Percentiles rank a stretch among this genome's conserved stretches.
phyloP scores from a whole-genome alignment of 768 basidiomycete species.

The Lactifluus volemus region DNA sequence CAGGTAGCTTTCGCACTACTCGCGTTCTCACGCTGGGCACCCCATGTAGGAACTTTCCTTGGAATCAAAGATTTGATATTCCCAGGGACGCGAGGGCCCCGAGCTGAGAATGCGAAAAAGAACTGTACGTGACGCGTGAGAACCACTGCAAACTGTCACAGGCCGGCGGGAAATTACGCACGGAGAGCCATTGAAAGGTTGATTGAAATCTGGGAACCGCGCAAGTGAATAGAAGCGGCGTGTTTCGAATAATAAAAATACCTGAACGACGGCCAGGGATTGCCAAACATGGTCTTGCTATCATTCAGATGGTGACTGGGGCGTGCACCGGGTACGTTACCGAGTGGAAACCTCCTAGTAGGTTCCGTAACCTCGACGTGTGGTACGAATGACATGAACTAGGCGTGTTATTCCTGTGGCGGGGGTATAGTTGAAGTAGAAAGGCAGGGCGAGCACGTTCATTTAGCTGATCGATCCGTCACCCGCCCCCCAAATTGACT shows the following conservation, averaged over 20 bases:
- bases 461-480: no score
- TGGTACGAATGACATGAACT: conserved; percentile 4
- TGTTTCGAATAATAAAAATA: background rate
- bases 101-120: background rate
- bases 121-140: background rate
- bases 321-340: background rate
- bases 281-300: conserved; percentile 6
- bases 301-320: conserved; percentile 13
- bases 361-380: conserved; percentile 13
- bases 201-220: conserved; percentile 10
- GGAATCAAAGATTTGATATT: conserved; percentile 18
- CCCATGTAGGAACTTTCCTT: conserved; percentile 12
- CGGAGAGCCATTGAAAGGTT: conserved; percentile 8
- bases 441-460: no score
- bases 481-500: no score
- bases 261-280: no score
- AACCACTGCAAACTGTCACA: no score
- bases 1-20: conserved; percentile 15
- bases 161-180: background rate
- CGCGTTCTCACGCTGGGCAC: conserved; percentile 2
- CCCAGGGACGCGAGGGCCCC: conserved; percentile 5
- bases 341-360: conserved; percentile 10
- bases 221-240: background rate
- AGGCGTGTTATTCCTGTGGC: background rate
- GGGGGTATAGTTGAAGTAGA: no score